A percentile compares a stretch with the other conserved stretches of the same genome.
phyloP scores from a whole-genome alignment of 352 stramenopile genomes.

The Phytopythium sindhum region DNA sequence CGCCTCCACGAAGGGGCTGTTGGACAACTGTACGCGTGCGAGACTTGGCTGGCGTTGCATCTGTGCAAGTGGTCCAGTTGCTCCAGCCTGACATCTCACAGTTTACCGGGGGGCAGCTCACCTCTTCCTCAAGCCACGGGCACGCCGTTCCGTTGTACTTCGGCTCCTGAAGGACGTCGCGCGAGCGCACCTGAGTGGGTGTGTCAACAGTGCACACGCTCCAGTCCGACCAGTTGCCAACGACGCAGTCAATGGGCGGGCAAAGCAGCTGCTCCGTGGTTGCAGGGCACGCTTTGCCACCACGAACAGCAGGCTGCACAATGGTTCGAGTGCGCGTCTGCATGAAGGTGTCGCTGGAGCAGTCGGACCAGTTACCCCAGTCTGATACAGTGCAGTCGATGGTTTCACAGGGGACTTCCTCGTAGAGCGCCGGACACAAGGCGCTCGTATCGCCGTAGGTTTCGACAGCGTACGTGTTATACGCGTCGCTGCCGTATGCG shows the following conservation, averaged over 20 bases:
- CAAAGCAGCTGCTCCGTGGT: constrained; percentile 36
- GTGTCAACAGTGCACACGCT: constrained; percentile 25
- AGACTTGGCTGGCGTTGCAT: constrained; percentile 36
- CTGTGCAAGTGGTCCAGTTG: constrained; percentile 42
- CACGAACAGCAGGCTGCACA: constrained; percentile 28
- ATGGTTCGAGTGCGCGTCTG: constrained; percentile 37
- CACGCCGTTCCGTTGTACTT: constrained; percentile 30
- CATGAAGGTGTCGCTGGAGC: constrained; percentile 31
- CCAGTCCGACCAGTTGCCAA: constrained; percentile 40
- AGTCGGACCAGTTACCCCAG: constrained; percentile 48
- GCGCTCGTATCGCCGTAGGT: constrained; percentile 10
- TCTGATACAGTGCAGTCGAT: constrained; percentile 52
- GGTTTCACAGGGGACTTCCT: constrained; percentile 37
- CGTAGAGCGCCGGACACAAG: constrained; percentile 32
- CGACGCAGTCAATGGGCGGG: constrained; percentile 27
- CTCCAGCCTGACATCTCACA: constrained; percentile 37
- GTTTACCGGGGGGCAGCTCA: constrained; percentile 43
- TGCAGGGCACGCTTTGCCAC: constrained; percentile 36
- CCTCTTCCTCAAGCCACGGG: constrained; percentile 19
- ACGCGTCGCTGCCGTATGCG: constrained; percentile 18
- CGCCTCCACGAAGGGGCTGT: constrained; percentile 30
- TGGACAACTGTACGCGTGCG: constrained; percentile 36
- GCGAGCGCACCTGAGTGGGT: constrained; percentile 21
- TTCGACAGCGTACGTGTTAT: constrained; percentile 14
- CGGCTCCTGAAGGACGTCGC: constrained; percentile 16